These are phyloP conservation scores for Ophiostoma novo-ulmi DNA, from an alignment of 2,329 filamentous ascomycete species.

Conservation along the genomic window DNA sequence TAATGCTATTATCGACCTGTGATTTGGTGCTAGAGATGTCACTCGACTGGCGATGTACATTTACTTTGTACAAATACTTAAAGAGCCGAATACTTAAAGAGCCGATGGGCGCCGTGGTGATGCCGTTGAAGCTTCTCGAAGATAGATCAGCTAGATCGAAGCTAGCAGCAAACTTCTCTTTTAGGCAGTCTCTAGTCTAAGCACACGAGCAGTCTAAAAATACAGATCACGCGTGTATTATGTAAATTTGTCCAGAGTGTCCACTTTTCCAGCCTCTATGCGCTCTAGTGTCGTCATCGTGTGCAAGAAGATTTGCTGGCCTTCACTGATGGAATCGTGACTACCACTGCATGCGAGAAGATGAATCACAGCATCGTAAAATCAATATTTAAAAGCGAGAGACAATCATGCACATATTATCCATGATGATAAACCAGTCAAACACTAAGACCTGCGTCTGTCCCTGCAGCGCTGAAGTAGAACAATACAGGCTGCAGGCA, in stretches of 20 bases:
- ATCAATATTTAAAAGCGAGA: background rate
- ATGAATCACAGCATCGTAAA: background rate
- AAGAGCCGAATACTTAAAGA: background rate
- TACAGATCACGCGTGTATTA: background rate
- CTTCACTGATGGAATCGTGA: background rate
- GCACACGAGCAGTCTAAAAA: background rate
- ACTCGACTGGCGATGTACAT: background rate
- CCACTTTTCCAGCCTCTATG: background rate
- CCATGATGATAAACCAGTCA: background rate
- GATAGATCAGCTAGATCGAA: constrained; percentile 2
- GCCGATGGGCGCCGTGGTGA: background rate
- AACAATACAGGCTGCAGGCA: background rate
- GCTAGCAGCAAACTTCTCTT: constrained; percentile 2
- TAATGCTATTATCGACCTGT: background rate
- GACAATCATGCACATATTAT: background rate
- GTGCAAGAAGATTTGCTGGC: background rate
- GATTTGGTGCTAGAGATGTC: background rate
- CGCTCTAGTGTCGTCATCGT: background rate
- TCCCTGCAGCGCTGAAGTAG: constrained; percentile 1
- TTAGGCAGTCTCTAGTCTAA: background rate
- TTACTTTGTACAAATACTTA: background rate
- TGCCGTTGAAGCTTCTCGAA: background rate
- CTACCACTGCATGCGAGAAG: background rate
- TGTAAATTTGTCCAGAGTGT: background rate
- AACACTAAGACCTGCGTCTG: background rate